Percentiles rank a stretch among this genome's conserved stretches.
phyloP scores from a whole-genome alignment of 75 land plant genomes.

The Sequoiadendron giganteum region DNA sequence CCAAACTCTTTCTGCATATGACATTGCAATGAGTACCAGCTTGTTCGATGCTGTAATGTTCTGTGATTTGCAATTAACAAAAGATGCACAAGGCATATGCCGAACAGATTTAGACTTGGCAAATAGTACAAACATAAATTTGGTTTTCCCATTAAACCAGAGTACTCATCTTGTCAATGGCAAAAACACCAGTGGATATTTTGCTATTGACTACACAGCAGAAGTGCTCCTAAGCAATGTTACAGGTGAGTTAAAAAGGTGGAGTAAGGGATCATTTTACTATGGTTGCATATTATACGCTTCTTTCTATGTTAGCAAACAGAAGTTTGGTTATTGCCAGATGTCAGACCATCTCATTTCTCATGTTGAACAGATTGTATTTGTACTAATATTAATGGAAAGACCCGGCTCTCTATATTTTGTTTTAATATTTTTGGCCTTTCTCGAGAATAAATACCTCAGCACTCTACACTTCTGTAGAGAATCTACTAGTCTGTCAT shows the following conservation, averaged over 20 bases:
- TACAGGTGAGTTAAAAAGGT: slow-evolving; percentile 25
- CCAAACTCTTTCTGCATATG: slow-evolving; percentile 44
- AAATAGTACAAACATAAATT: slow-evolving; percentile 38
- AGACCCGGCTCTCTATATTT: not conserved
- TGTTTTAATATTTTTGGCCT: not conserved
- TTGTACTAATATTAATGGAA: not conserved
- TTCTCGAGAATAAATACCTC: not conserved
- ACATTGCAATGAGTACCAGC: slow-evolving; percentile 28
- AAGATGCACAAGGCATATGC: slow-evolving; percentile 54
- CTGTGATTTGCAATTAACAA: slow-evolving; percentile 71
- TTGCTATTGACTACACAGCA: slow-evolving; percentile 45
- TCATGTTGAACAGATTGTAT: not conserved
- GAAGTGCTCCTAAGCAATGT: slow-evolving; percentile 21
- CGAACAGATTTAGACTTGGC: slow-evolving; percentile 37
- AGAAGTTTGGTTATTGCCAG: not conserved
- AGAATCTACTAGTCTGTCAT: not conserved
- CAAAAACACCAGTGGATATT: slow-evolving; percentile 36
- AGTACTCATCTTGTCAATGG: slow-evolving; percentile 52
- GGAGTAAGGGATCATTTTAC: not conserved
- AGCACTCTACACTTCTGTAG: not conserved
- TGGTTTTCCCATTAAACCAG: slow-evolving; percentile 20
- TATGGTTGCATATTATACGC: not conserved
- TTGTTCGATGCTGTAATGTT: slow-evolving; percentile 17
- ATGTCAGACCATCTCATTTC: not conserved
- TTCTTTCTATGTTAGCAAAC: not conserved